Base-by-base conservation (phyloP, 176 grass and related monocot genomes). In the Tuctoria greenei region DNA sequence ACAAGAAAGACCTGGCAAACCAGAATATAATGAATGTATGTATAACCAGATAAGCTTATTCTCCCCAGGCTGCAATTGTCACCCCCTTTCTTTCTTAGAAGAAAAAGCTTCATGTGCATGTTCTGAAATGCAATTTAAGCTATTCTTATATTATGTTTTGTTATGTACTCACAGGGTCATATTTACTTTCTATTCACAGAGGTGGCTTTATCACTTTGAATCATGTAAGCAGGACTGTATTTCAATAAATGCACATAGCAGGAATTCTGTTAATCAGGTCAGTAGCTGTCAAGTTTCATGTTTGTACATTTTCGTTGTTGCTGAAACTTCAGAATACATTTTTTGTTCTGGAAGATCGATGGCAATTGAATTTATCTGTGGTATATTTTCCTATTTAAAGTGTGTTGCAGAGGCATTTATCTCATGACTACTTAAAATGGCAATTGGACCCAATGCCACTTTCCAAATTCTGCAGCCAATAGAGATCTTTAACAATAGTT, bases 1-100 rank as follows among this genome's bases (percentile, higher is more conserved):
- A 98, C 67, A 94, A 98, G 84, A 98, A 98, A 75, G 95, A 98
- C 81, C 84, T 98, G 7, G 88, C 95, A 58, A 98, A 98, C 82
- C 86, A 84, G 27, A 98, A 98, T 66, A 94, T 98, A 66, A 88
- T 94, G 91, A 85, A 88, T 66, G 95, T 98, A 92, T 74, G 88
- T 76, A 31, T 34, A 39, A 18, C 10, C 15, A 8, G 11, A 37
- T 59, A 77, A 49, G 52, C 54, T 79, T 40, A 67, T 10, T 71
- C 24, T 87, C 60, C 62, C 46, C 35, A 31, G 15, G 25, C 51
- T 75, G 3, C 21, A 51, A 51, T 67, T 20, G 17, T 50, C 18
- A 60, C 37, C 28, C 49, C 6, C 4, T 69, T 66, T 24, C 50
- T 11, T 49, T 25, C n/a, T 27, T 58, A 15, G 7, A 76, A 64